Base-by-base conservation (phyloP, 1,139 yeast genomes). In the Ogataea hybrid region DNA sequence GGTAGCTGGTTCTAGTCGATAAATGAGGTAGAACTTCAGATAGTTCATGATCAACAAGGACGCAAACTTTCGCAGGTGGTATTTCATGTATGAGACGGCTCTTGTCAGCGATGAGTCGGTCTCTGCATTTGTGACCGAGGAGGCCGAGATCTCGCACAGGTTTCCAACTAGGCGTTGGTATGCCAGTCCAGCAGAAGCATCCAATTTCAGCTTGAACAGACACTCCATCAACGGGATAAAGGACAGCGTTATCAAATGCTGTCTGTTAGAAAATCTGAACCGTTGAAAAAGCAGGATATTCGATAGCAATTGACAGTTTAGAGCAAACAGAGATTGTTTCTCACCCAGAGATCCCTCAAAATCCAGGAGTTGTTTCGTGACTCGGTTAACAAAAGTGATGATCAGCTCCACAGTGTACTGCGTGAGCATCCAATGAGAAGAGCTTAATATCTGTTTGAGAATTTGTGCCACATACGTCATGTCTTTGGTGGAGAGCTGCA, bases 281-380 rank as follows among this genome's bases (percentile, higher is more conserved):
- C 96, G 73, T 52, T 88, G 94, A 57, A 76, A 75, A 20, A 86
- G 65, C 10, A 89, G 61, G 2, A 84, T 64, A 25, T 68, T 71
- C 0, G 90, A 79, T 23, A 80, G 51, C 0, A 74, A 12, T 25
- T 39, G 42, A 18, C 42, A 33, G 15, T 33, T 33, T 23, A 33
- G 37, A 16, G 29, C 11, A 25, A 33, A 39, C 10, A 73, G 48
- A 7, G 57, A 50, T 3, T 64, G 49, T 54, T 70, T 79, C 1
- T 69, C 36, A 2, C 51, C 54, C 14, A 57, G 61, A 17, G 28
- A 54, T 8, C 25, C 47, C 5, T 35, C 28, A 2, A 32, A 23
- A 3, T 30, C 6, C 8, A 27, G 17, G 6, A 34, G 14, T 9
- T 7, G 15, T 3, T 23, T 9, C 11, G 34, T 16, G 15, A 35